Evolutionary conservation across 2,329 filamentous ascomycete species (phyloP), one percentile per base, ranked within the genome.

Genomic region (Orbilia oligospora): DNA sequence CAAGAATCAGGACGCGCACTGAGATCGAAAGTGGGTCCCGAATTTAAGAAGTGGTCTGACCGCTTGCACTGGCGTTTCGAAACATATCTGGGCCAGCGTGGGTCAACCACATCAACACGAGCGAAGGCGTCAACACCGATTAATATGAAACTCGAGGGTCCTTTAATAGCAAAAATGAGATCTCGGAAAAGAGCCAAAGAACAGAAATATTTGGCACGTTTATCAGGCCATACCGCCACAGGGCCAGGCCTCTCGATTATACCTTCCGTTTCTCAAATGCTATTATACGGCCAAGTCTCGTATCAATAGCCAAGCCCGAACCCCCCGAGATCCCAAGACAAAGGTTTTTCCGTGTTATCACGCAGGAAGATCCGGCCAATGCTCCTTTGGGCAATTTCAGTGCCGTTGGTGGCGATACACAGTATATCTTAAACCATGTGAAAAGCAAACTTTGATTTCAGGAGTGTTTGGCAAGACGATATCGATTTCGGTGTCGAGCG

Each of bases 361-460:
- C 68, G 36, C 36, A 30, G 30, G 41, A 53, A 38, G n/a, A 56
- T 33, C 44, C 30, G 65, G 65, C 33, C n/a, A 38, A 46, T 36
- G 38, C 75, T 56, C 75, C 68, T 56, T 78, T 71, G 44, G 67
- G 68, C 33, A 78, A 78, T 78, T 63, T 68, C 48, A 30, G 41
- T 22, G 49, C 27, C 4, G 61, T 36, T 24, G 49, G 53, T 49
- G 44, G 33, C 30, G 49, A 55, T 27, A n/a, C n/a, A n/a, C n/a
- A n/a, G n/a, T n/a, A n/a, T n/a, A 68, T 30, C n/a, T 44, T 48
- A 27, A 49, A 24, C 58, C 58, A 24, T 69, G 30, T 27, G n/a
- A 53, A 49, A 69, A 58, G 24, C 44, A 49, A 48, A 9, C 36
- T 55, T 65, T 30, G 48, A 71, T 67, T 71, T 77, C 61, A 77